Evolutionary conservation across 495 filamentous ascomycete species (phyloP).

Genomic region (Talaromyces stipitatus): DNA sequence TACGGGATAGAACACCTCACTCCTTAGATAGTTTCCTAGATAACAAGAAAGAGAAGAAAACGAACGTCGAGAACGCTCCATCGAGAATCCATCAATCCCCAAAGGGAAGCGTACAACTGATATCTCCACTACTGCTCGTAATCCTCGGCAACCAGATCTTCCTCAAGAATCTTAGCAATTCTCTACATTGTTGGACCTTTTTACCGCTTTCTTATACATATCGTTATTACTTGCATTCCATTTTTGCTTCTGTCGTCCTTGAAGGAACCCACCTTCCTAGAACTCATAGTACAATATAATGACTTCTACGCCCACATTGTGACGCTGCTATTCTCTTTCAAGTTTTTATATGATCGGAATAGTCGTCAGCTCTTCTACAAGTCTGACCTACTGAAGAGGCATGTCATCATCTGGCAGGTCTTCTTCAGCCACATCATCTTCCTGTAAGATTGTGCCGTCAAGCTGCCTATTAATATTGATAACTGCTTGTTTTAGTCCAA

Average conservation of each 20-base stretch:
- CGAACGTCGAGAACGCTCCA: too few relatives aligned
- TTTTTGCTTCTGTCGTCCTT: slow-evolving; percentile 7
- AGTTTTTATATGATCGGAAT: background rate
- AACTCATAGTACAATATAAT: background rate
- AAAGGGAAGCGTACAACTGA: too few relatives aligned
- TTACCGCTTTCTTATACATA: background rate
- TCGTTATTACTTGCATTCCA: slow-evolving; percentile 7
- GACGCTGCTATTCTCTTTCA: background rate
- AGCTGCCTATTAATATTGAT: slow-evolving; percentile 1
- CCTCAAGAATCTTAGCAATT: too few relatives aligned
- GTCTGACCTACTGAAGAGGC: background rate
- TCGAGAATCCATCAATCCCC: too few relatives aligned
- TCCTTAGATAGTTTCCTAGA: too few relatives aligned
- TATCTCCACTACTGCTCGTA: too few relatives aligned
- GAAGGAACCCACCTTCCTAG: slow-evolving; percentile 11
- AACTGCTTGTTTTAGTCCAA: background rate
- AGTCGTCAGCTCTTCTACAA: background rate
- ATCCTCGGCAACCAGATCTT: too few relatives aligned
- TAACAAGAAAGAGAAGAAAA: too few relatives aligned
- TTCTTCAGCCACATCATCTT: background rate
- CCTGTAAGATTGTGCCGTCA: background rate
- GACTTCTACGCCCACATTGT: background rate
- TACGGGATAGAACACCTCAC: too few relatives aligned
- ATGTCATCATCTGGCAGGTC: background rate
- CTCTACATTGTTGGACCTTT: background rate